Evolutionary conservation across 352 stramenopile genomes (phyloP), one percentile per base, ranked within the genome.

Genomic region (Elongisporangium undulatum): DNA sequence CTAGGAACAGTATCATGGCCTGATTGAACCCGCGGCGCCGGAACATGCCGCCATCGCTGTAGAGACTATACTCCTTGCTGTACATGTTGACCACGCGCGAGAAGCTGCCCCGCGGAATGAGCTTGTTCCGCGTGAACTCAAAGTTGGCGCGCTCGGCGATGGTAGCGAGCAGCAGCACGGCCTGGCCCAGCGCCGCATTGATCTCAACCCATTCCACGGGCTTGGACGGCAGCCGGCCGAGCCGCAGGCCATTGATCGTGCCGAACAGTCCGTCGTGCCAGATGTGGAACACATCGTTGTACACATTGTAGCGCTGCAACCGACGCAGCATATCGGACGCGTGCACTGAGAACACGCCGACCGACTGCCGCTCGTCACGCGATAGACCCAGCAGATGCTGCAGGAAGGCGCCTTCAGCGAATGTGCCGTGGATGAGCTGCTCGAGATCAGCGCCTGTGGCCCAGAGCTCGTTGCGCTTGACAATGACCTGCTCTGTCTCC

Each of bases 231-330:
- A 96, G 66, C 5, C 87, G 80, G 9, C 90, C 90, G 26, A 97
- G 81, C 1, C 89, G 82, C 8, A 97, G 71, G 0, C 85, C 87
- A 38, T 95, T 97, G 59, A 97, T 97, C 49, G 88, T 96, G 41
- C 84, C 89, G 58, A 96, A 96, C 0, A 87, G 59, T 8, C 89
- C 89, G 52, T 94, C 85, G 68, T 96, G 90, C 90, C 90, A 97
- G 54, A 97, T 96, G 65, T 94, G 89, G 54, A 97, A 97, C 12
- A 92, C 83, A 54, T 97, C 90, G 58, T 97, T 97, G 67, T 85
- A 89, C 5, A 95, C 85, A 52, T 96, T 93, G 65, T 95, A 93
- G 19, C 85, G 78, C 69, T 93, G 83, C 22, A 95, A 64, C 12
- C 82, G 77, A 3, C 83, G 79, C 49, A 95, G 63, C 73, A 93